These are phyloP conservation scores for Sphagnum fallax DNA, from an alignment of 228 moss, liverwort and hornwort genomes.

Conservation along the genomic window DNA sequence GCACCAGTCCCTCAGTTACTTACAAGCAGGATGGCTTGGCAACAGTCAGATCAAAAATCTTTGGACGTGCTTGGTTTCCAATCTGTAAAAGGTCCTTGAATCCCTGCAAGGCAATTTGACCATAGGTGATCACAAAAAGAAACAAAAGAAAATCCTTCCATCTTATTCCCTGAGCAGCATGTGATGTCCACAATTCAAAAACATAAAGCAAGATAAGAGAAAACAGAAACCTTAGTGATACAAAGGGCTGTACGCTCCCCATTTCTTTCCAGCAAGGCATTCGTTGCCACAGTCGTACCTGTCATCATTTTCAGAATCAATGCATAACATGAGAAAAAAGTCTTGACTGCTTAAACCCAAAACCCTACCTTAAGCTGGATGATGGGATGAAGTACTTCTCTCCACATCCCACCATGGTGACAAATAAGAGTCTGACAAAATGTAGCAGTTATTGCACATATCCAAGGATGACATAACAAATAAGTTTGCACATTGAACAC, in stretches of 20 bases:
- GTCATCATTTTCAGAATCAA: not conserved
- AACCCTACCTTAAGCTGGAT: not conserved
- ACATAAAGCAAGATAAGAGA: not conserved
- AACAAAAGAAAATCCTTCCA: not conserved
- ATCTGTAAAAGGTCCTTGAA: constrained; percentile 84
- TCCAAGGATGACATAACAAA: no score
- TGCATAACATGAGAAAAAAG: not conserved
- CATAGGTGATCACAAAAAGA: not conserved
- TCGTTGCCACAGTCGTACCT: constrained; percentile 94
- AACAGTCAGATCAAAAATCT: constrained; percentile 89
- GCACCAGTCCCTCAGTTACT: constrained; percentile 2
- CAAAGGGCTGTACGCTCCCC: constrained; percentile 93
- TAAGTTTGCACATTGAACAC: no score
- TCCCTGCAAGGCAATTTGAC: constrained; percentile 26
- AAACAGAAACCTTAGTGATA: constrained; percentile 52
- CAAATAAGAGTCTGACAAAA: not conserved
- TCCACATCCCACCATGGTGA: not conserved
- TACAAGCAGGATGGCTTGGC: constrained; percentile 78
- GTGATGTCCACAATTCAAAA: not conserved
- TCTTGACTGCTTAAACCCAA: not conserved
- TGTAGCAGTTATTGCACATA: no score
- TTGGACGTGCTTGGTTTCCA: constrained; percentile 94
- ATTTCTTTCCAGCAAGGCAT: constrained; percentile 84
- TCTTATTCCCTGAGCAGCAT: no score
- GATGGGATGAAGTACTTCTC: not conserved